Evolutionary conservation across 306 rosid species (phyloP).

Genomic region (Comarum palustre): DNA sequence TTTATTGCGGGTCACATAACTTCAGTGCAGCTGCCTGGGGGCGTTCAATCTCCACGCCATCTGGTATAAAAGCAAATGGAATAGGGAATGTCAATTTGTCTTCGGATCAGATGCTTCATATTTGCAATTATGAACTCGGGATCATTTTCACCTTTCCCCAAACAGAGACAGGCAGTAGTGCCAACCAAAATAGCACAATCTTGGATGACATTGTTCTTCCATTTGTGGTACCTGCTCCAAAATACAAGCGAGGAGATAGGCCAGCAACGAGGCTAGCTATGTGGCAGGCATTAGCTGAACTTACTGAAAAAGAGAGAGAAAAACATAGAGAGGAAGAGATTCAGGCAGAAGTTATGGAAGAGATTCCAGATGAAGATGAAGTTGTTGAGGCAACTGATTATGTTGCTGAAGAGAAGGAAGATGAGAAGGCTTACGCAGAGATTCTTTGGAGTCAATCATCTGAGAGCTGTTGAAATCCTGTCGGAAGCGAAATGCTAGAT

Average conservation of each 20-base stretch:
- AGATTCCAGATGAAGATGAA: conserved; percentile 57
- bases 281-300: conserved; percentile 64
- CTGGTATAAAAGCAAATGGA: conserved; percentile 33
- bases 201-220: conserved; percentile 67
- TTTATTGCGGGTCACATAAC: conserved; percentile 80
- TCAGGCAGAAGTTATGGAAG: conserved; percentile 43
- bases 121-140: conserved; percentile 85
- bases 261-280: conserved; percentile 73
- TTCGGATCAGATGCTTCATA: conserved; percentile 51
- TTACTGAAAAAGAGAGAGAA: conserved; percentile 36
- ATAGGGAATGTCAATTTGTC: conserved; percentile 27
- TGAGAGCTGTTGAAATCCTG: conserved; percentile 33
- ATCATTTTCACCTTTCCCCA: conserved; percentile 71
- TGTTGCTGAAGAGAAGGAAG: conserved; percentile 65
- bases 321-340: conserved; percentile 34
- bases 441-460: conserved; percentile 62
- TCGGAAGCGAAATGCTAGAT: background rate
- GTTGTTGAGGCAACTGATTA: conserved; percentile 39
- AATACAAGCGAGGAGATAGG: conserved; percentile 57
- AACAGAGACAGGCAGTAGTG: conserved; percentile 26
- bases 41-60: conserved; percentile 47
- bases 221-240: conserved; percentile 78
- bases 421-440: conserved; percentile 71
- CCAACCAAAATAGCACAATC: conserved; percentile 24
- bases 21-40: conserved; percentile 95